Evolutionary conservation across 2,329 filamentous ascomycete species (phyloP).

Genomic region (Aureobasidium vineae): DNA sequence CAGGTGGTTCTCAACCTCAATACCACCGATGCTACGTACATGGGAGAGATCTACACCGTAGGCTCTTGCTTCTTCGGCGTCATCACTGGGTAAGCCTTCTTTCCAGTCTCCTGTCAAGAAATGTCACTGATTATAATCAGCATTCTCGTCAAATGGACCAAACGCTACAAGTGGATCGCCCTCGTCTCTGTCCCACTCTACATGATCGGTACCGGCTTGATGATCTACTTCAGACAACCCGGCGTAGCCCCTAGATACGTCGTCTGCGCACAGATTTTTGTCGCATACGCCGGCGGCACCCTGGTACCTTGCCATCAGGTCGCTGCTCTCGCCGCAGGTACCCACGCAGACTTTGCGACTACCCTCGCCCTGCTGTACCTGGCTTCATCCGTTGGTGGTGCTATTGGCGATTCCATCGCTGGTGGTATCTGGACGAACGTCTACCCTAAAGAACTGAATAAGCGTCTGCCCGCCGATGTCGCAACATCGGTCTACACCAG

Average conservation of each 20-base stretch:
- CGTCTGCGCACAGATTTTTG: constrained; percentile 57
- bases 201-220: constrained; percentile 38
- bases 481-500: constrained; percentile 12
- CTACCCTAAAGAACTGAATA: constrained; percentile 3
- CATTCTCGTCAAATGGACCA: constrained; percentile 48
- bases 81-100: constrained; percentile 42
- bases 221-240: constrained; percentile 40
- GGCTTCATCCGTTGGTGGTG: constrained; percentile 35
- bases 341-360: constrained; percentile 38
- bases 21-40: constrained; percentile 16
- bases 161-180: constrained; percentile 51
- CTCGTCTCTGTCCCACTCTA: constrained; percentile 37
- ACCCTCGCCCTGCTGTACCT: constrained; percentile 40
- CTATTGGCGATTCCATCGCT: constrained; percentile 34
- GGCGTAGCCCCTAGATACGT: constrained; percentile 51
- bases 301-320: constrained; percentile 58
- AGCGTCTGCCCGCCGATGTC: constrained; percentile 6
- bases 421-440: constrained; percentile 37
- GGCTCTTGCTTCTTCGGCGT: constrained; percentile 47
- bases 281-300: constrained; percentile 54
- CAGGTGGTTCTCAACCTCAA: constrained; percentile 11
- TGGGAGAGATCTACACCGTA: constrained; percentile 38
- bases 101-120: neutral
- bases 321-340: constrained; percentile 51
- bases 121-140: neutral